Evolutionary conservation across 1,284 basidiomycete species (phyloP), one percentile per base, ranked within the genome.

Genomic region (Pisolithus thermaeus): DNA sequence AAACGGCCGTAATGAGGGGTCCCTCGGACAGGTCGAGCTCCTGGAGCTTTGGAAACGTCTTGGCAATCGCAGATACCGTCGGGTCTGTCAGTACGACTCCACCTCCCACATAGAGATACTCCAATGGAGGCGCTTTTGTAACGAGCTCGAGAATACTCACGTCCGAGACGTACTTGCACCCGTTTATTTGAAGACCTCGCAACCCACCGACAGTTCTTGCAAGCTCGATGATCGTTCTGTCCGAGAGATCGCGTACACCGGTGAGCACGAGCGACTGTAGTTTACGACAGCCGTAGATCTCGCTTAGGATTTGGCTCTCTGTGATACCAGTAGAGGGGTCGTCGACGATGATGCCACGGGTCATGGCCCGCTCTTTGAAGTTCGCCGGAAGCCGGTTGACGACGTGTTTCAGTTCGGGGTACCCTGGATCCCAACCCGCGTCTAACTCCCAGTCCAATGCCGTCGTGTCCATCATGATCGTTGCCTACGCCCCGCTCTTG

Each of bases 11-110:
- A 54, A 97, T 67, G 37, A 84, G 72, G n/a, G 83, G 78, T 50
- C 91, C 82, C 56, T 81, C 76, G 57, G 82, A 83, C 8, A 96
- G 70, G 64, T 97, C 92, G 55, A 95, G 76, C 67, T 96, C 92
- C 51, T 89, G 73, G 14, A 97, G 77, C 49, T 82, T 78, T 2
- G 89, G 83, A 62, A 92, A 92, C 16, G 81, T 75, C 49, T 81
- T 82, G 7, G 85, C 84, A 55, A 97, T 77, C 12, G 80, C 77
- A 48, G 84, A 83, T 50, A 97, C 75, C 5, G 87, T 81, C 2
- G 76, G 73, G 62, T 92, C 90, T 3, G 90, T 92, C 39, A 96
- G 65, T 37, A 79, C 76, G 25, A 76, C 75, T 51, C 88, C 78
- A 18, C 81, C 80, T 58, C 80, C 84, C 42, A 94, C 69, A 58